Evolutionary conservation across 306 rosid species (phyloP).

Genomic region (Oemleria cerasiformis): DNA sequence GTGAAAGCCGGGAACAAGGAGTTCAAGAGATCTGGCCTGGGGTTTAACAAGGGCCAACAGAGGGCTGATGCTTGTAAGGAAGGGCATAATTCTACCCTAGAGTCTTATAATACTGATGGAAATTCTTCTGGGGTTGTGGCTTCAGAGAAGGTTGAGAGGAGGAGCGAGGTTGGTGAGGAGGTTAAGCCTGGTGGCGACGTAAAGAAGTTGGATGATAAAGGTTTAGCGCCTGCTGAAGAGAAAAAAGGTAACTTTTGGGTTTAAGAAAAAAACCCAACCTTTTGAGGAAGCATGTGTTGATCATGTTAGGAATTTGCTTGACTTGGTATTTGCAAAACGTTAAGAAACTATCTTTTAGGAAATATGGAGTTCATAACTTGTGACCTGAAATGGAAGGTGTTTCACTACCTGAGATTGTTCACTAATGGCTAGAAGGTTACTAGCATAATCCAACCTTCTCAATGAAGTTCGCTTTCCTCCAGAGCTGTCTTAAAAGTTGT

Average conservation of each 20-base stretch:
- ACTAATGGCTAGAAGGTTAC: background rate
- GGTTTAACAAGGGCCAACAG: constrained; percentile 49
- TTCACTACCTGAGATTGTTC: background rate
- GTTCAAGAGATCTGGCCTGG: constrained; percentile 51
- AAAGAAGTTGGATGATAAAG: constrained; percentile 47
- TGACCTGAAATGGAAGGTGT: background rate
- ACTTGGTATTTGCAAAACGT: background rate
- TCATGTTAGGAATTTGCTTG: background rate
- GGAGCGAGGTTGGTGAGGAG: constrained; percentile 23
- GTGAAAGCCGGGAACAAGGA: constrained; percentile 58
- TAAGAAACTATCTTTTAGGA: background rate
- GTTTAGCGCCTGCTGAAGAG: constrained; percentile 34
- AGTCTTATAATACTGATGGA: constrained; percentile 41
- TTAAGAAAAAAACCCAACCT: background rate
- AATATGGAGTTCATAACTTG: background rate
- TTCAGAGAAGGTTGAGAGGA: constrained; percentile 50
- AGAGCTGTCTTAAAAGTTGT: background rate
- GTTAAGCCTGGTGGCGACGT: constrained; percentile 42
- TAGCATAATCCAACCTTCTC: background rate
- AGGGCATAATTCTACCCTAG: constrained; percentile 48
- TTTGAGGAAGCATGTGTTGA: background rate
- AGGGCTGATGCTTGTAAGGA: constrained; percentile 56
- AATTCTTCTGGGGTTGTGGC: constrained; percentile 35
- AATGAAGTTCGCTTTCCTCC: background rate
- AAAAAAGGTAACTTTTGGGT: constrained; percentile 51